These are phyloP conservation scores for Cryptococcus hybrid DNA, from an alignment of 1,284 basidiomycete genomes.

Conservation along the genomic window DNA sequence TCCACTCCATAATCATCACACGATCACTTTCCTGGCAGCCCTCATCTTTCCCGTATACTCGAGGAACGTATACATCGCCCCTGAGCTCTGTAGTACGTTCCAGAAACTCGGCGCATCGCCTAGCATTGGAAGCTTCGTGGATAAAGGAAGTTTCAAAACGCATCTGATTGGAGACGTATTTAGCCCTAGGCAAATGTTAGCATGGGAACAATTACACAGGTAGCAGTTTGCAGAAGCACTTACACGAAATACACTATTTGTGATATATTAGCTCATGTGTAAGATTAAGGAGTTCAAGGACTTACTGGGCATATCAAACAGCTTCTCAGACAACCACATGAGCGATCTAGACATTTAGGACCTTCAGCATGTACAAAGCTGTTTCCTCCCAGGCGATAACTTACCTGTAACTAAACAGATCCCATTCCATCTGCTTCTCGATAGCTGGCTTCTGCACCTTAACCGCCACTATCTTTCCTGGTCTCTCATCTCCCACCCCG, in stretches of 20 bases:
- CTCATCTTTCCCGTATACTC: conserved; percentile 68
- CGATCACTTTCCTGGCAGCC: conserved; percentile 58
- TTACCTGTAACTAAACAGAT: conserved; percentile 56
- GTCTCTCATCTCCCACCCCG: conserved; percentile 31
- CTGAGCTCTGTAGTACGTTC: conserved; percentile 59
- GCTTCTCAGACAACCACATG: conserved; percentile 44
- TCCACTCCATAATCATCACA: conserved; percentile 80
- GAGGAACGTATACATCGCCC: conserved; percentile 73
- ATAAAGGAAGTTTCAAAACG: conserved; percentile 76
- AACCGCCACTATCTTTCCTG: conserved; percentile 65
- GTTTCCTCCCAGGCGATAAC: conserved; percentile 3
- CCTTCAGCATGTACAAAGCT: not conserved
- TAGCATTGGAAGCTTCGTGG: conserved; percentile 57
- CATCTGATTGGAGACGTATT: conserved; percentile 78
- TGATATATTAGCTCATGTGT: conserved; percentile 3
- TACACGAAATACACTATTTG: conserved; percentile 47
- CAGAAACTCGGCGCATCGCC: conserved; percentile 43
- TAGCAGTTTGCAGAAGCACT: conserved; percentile 2
- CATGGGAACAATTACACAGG: not conserved
- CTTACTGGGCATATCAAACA: conserved; percentile 49
- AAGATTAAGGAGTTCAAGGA: not conserved
- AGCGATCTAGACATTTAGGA: conserved; percentile 22
- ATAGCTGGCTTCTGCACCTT: conserved; percentile 91
- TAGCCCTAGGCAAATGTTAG: conserved; percentile 45
- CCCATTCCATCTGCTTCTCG: conserved; percentile 77